Conservation (phyloP, 495 filamentous ascomycete species). For the Umbilicaria muhlenbergii region DNA sequence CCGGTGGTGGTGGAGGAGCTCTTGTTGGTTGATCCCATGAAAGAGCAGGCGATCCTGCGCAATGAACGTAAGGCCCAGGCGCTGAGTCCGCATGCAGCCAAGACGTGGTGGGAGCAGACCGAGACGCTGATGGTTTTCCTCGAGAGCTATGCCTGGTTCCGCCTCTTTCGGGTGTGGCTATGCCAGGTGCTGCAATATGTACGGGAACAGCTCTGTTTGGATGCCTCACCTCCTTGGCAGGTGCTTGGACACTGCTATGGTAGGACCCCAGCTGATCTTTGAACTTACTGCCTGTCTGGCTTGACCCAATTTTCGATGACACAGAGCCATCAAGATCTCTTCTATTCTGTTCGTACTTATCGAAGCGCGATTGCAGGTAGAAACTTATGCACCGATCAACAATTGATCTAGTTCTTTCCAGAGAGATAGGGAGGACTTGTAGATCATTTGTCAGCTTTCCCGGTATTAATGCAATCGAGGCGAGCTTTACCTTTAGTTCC, state of each 20-base stretch:
- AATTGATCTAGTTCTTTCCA: constrained; percentile 32
- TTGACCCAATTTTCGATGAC: too few relatives aligned
- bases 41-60: constrained; percentile 6
- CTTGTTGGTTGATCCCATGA: constrained; percentile 12
- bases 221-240: too few relatives aligned
- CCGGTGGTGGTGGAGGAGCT: constrained; percentile 20
- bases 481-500: background rate
- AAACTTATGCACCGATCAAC: constrained; percentile 36
- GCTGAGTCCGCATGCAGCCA: background rate
- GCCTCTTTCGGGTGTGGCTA: too few relatives aligned
- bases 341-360: too few relatives aligned
- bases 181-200: too few relatives aligned
- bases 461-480: constrained; percentile 1
- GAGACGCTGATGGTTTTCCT: background rate
- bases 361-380: constrained; percentile 26
- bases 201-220: too few relatives aligned
- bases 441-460: constrained; percentile 2
- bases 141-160: too few relatives aligned
- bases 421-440: constrained; percentile 24
- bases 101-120: background rate
- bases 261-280: too few relatives aligned
- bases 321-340: too few relatives aligned
- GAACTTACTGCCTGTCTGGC: too few relatives aligned
- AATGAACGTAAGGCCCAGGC: constrained; percentile 3
- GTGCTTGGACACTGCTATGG: too few relatives aligned